A percentile compares a stretch with the other conserved stretches of the same genome.
Conservation (phyloP, 2,329 filamentous ascomycete species). For the Cercospora zeae-maydis region DNA sequence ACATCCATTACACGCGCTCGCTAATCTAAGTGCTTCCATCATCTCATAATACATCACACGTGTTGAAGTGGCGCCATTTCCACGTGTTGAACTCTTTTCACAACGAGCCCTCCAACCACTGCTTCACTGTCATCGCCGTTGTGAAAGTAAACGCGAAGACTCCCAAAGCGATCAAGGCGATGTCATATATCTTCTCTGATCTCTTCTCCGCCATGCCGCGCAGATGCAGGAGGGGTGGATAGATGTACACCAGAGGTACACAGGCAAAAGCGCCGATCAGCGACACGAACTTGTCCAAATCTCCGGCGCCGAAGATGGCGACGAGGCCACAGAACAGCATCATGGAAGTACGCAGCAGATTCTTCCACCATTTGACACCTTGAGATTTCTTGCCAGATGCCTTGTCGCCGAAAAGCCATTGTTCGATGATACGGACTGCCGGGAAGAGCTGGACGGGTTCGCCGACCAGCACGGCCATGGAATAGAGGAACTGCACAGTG, state of each 20-base stretch:
- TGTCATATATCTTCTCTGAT: constrained; percentile 56
- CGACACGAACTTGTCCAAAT: constrained; percentile 71
- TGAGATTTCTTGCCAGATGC: constrained; percentile 62
- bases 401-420: constrained; percentile 61
- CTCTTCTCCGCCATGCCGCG: constrained; percentile 60
- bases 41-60: background rate
- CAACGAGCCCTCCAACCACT: constrained; percentile 28
- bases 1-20: background rate
- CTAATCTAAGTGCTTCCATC: background rate
- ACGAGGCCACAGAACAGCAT: constrained; percentile 59
- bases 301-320: constrained; percentile 61
- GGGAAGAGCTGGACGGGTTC: constrained; percentile 74
- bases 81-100: background rate
- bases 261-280: constrained; percentile 71
- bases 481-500: constrained; percentile 70
- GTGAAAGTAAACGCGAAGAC: constrained; percentile 68
- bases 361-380: constrained; percentile 73
- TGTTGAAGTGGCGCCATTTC: background rate
- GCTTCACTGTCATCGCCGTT: constrained; percentile 53
- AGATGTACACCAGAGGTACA: constrained; percentile 73
- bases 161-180: constrained; percentile 61
- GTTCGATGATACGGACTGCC: constrained; percentile 67
- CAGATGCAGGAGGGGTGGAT: constrained; percentile 68
- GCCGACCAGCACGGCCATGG: constrained; percentile 67
- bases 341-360: constrained; percentile 57